Evolutionary conservation across 2,329 filamentous ascomycete genomes (phyloP).

Genomic region (Cladophialophora bantiana): DNA sequence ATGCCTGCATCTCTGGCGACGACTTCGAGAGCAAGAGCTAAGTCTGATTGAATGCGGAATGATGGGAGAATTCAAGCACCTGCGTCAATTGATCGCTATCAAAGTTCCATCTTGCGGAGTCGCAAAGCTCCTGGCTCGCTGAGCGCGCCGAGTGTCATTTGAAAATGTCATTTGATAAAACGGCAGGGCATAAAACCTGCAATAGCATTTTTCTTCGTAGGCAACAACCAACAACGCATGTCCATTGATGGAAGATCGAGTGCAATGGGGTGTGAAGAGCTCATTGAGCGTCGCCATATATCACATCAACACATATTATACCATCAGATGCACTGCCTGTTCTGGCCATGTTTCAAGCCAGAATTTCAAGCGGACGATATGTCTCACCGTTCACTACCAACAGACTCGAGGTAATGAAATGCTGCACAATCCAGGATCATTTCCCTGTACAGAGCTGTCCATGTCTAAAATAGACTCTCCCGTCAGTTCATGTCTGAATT

Average conservation of each 20-base stretch:
- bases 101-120: conserved; percentile 10
- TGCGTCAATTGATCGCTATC: conserved; percentile 9
- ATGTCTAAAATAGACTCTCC: neutral
- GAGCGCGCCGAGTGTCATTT: conserved; percentile 3
- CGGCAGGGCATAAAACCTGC: conserved; percentile 30
- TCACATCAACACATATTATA: too few species aligned
- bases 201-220: neutral
- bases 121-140: conserved; percentile 2
- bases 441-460: neutral
- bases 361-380: neutral
- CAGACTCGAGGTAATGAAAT: neutral
- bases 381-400: neutral
- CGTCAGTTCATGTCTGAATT: neutral
- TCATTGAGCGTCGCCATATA: too few species aligned
- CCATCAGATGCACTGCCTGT: too few species aligned
- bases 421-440: neutral
- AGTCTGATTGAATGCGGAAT: neutral
- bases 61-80: neutral
- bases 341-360: too few species aligned
- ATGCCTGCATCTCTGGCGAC: conserved; percentile 74
- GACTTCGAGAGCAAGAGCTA: neutral
- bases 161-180: neutral
- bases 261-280: too few species aligned
- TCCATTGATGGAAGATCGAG: too few species aligned
- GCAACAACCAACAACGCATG: too few species aligned